Evolutionary conservation across 2,329 filamentous ascomycete species (phyloP).

Genomic region (Xylaria sp.): DNA sequence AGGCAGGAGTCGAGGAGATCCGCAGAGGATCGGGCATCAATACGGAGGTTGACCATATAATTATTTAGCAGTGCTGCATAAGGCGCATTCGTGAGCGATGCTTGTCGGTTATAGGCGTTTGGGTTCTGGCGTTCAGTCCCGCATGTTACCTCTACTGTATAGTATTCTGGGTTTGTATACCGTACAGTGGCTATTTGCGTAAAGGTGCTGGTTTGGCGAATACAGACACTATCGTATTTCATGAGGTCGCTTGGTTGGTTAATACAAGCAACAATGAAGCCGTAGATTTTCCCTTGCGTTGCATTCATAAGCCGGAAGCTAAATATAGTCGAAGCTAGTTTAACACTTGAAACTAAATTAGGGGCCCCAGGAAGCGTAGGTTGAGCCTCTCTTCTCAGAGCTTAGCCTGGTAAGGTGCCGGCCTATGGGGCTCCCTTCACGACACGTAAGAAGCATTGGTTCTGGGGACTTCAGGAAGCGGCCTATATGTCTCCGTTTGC

Average conservation of each 20-base stretch:
- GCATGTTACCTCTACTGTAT: not conserved
- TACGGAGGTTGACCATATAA: constrained; percentile 4
- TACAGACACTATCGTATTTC: constrained; percentile 5
- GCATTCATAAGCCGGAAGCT: too few species aligned
- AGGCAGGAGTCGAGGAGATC: constrained; percentile 38
- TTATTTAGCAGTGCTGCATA: constrained; percentile 1
- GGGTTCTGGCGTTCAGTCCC: constrained; percentile 13
- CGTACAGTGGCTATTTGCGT: not conserved
- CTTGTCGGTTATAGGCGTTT: constrained; percentile 22
- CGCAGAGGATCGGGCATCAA: constrained; percentile 32
- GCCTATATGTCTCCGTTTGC: too few species aligned
- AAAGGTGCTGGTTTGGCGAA: not conserved
- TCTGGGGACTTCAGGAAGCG: too few species aligned
- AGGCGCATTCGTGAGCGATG: constrained; percentile 7
- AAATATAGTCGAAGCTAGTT: too few species aligned
- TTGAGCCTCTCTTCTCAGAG: too few species aligned
- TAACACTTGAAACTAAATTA: too few species aligned
- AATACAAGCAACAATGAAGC: too few species aligned
- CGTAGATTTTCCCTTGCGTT: too few species aligned
- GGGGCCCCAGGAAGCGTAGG: too few species aligned
- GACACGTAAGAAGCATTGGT: too few species aligned
- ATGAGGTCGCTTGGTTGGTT: not conserved
- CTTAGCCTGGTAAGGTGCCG: too few species aligned
- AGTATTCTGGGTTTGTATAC: not conserved
- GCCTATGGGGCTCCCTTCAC: too few species aligned